Base-by-base conservation (phyloP, 169 alveolate genomes). In the Cryptosporidium sp. region DNA sequence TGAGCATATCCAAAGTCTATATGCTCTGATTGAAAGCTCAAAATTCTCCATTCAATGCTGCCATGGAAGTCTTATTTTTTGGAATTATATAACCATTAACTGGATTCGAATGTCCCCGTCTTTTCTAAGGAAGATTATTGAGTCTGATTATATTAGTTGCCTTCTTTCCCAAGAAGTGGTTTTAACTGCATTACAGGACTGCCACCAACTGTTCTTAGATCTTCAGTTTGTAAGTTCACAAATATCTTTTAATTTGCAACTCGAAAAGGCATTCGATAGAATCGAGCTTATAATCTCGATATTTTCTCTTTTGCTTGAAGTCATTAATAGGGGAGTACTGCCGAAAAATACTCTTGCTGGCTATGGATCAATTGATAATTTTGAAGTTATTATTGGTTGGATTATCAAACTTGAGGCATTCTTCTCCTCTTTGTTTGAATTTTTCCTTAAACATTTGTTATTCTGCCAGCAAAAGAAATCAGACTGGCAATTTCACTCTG, bases 291-390 rank as follows among this genome's bases (percentile, higher is more conserved):
- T 80, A 43, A n/a, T 80, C 37, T 80, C 89, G 10, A 26, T 80
- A 7, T 62, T 80, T 80, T 80, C 89, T 0, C 70, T 80, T 41
- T 41, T 80, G 3, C 26, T 62, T 61, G 67, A 80, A 65, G 45
- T 80, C 23, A 80, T 65, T 4, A 43, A 80, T 43, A 80, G 70
- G 16, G 89, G 89, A 5, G 29, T 80, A 18, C 16, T 80, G 35
- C 89, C 89, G 16, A 65, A 80, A n/a, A 65, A 65, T 37, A 61
- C 68, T 59, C 37, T 80, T 43, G 89, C 80, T 18, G 89, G 89
- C 6, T 80, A 80, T 80, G 89, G 89, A 10, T 80, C 89, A 31
- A 80, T 62, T 16, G 89, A 80, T 41, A 65, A 59, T 35, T 80
- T 80, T 62, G 80, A 62, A 62, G 48, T 65, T 5, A 80, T 80